Percentiles rank a stretch among this genome's conserved stretches.
These are phyloP conservation scores for Plantago coronopus DNA, from an alignment of 305 asterid genomes.

Conservation along the genomic window DNA sequence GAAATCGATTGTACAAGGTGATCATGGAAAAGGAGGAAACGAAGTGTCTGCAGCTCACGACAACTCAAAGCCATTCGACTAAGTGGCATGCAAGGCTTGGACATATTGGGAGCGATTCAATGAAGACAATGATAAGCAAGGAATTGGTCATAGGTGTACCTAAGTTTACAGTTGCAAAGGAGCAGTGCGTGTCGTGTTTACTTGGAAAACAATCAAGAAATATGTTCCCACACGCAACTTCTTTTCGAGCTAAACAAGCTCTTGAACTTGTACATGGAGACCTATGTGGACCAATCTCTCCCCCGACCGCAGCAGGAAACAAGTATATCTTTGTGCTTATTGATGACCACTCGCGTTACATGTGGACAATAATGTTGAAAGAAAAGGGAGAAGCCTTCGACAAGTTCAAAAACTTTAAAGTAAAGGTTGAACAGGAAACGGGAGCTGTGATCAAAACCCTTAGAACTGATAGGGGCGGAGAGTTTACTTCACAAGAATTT, in stretches of 20 bases:
- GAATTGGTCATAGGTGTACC: not conserved
- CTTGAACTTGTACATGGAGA: not conserved
- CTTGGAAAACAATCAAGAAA: not conserved
- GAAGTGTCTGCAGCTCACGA: no score
- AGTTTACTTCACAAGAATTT: not conserved
- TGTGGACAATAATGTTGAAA: not conserved
- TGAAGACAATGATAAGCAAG: not conserved
- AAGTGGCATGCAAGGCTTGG: not conserved
- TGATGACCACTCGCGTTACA: not conserved
- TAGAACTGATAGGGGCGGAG: not conserved
- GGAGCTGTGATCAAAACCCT: not conserved
- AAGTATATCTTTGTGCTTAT: not conserved
- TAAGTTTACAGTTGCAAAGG: not conserved
- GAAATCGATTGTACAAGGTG: not conserved
- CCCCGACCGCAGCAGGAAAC: not conserved
- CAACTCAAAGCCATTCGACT: no score
- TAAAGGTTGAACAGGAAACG: not conserved
- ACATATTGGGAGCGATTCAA: not conserved
- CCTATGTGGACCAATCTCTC: not conserved
- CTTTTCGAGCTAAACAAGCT: not conserved
- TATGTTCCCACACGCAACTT: not conserved
- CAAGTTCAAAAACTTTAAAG: not conserved
- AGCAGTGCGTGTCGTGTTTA: not conserved
- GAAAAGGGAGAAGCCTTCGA: not conserved
- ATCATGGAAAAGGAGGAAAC: not conserved